Conservation (phyloP, 202 grass and related monocot species). For the Digitaria exilis region DNA sequence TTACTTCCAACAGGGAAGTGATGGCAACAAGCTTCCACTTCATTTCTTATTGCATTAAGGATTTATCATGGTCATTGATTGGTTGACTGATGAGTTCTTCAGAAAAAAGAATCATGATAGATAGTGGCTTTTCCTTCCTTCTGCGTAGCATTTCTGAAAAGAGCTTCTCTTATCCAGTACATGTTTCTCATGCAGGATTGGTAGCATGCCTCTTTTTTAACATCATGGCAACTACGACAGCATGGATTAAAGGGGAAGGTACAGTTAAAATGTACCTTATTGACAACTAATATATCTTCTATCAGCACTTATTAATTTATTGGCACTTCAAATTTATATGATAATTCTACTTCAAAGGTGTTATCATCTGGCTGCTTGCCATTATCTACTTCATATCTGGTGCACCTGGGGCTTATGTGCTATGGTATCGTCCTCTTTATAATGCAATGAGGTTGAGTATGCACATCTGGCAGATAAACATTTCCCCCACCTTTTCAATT, state of each 20-base stretch:
- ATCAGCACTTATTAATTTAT: background rate
- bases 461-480: background rate
- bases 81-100: background rate
- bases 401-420: conserved; percentile 81
- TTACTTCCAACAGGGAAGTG: background rate
- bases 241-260: conserved; percentile 82
- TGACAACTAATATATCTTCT: conserved; percentile 10
- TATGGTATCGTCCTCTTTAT: conserved; percentile 97
- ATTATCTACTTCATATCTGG: conserved; percentile 95
- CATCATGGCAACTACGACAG: conserved; percentile 64
- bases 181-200: conserved; percentile 49
- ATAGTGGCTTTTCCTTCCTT: background rate
- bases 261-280: background rate
- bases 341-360: conserved; percentile 54
- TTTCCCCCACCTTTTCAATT: conserved; percentile 16
- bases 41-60: background rate
- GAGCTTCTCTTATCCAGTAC: background rate
- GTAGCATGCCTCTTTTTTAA: conserved; percentile 64
- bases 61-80: background rate
- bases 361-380: conserved; percentile 93
- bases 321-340: conserved; percentile 22
- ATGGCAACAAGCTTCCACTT: background rate
- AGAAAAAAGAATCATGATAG: conserved; percentile 5
- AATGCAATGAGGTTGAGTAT: conserved; percentile 82
- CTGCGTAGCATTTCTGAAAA: background rate